Base-by-base conservation (phyloP, 2,329 filamentous ascomycete species). In the Spiromastix sp. region DNA sequence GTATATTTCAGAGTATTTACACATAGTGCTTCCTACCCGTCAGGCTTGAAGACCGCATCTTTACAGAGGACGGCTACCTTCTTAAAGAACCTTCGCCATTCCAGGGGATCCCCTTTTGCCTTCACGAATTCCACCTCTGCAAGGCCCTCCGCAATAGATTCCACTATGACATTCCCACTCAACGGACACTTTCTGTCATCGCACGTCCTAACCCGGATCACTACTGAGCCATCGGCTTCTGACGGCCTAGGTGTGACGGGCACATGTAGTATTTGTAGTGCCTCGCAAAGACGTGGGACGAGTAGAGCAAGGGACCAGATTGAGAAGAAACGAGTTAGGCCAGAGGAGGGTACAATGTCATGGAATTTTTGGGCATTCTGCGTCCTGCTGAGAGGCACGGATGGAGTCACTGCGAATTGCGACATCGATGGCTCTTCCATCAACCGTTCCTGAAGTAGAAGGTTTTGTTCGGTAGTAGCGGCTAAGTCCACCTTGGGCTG, bases 21-120 rank as follows among this genome's bases (percentile, higher is more conserved):
- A n/a, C n/a, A n/a, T n/a, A n/a, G n/a, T n/a, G n/a, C n/a, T n/a
- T n/a, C n/a, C n/a, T 38, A 63, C 36, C 50, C 50, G 39, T 72
- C 65, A 30, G 73, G 74, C 45, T 70, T 71, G 55, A 77, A 83
- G 29, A 96, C 79, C 6, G 77, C 85, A 54, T 94, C 85, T 53
- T 84, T 84, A 62, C 87, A 93, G 41, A 89, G 67, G 43, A 93
- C 69, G 19, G 84, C 84, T n/a, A 95, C 74, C 59, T 85, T 87
- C 64, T 98, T 98, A 69, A 98, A 98, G 56, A 98, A 85, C 21
- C 91, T 70, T 41, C 91, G 75, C 91, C 93, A 98, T 64, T 96
- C 89, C 32, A 98, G 63, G 4, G 91, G 91, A 64, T 98, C 91
- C 4, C 91, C 91, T 64, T 94, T 95, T 36, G 84, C 72, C 64